Conservation (phyloP, 768 basidiomycete species). For the Pleurotus tuoliensis region DNA sequence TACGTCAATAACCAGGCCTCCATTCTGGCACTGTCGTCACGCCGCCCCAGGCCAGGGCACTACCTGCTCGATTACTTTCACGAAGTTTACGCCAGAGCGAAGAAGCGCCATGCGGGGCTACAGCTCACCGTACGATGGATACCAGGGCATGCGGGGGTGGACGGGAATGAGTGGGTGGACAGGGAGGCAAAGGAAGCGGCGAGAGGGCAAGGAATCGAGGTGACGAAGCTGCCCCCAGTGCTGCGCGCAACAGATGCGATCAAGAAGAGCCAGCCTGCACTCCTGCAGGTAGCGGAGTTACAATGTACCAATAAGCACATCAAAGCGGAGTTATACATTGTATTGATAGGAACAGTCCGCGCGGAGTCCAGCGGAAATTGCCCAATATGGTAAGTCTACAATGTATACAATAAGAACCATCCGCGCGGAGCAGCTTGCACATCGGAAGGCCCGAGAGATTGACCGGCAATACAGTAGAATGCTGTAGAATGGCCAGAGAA, state of each 20-base stretch:
- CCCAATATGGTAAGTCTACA: too few relatives aligned
- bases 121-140: slow-evolving; percentile 12
- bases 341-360: too few relatives aligned
- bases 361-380: too few relatives aligned
- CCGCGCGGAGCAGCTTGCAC: too few relatives aligned
- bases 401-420: too few relatives aligned
- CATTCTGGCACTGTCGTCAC: background rate
- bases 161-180: slow-evolving; percentile 22
- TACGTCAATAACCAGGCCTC: slow-evolving; percentile 13
- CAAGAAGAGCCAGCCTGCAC: slow-evolving; percentile 14
- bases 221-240: background rate
- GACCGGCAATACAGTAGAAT: too few relatives aligned
- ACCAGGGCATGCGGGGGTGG: slow-evolving; percentile 20
- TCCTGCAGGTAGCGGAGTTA: too few relatives aligned
- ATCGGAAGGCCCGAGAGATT: too few relatives aligned
- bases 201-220: background rate
- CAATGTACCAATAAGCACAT: too few relatives aligned
- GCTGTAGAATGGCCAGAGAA: too few relatives aligned
- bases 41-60: background rate
- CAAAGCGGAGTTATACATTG: too few relatives aligned
- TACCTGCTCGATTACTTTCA: slow-evolving; percentile 10
- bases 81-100: background rate
- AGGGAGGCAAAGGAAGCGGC: slow-evolving; percentile 13
- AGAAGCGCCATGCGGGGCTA: background rate
- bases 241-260: slow-evolving; percentile 11